Conservation (phyloP, 805 yeast species). For the Hanseniaspora valbyensis region DNA sequence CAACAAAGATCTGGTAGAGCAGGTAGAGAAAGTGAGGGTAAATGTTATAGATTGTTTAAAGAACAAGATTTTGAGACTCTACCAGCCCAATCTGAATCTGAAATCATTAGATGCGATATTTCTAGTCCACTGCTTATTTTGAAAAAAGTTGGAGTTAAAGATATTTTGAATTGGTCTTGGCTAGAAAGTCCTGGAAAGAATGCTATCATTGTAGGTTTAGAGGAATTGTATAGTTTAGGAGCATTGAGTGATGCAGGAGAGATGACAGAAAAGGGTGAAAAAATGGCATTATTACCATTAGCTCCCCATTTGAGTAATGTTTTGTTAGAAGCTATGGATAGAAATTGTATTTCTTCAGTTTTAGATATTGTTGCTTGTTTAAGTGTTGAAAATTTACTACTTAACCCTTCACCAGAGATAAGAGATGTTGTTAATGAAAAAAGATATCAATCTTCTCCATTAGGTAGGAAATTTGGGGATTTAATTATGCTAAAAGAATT, state of each 20-base stretch:
- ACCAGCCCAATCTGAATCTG: constrained; percentile 80
- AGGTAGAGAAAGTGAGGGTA: constrained; percentile 94
- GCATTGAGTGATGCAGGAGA: constrained; percentile 70
- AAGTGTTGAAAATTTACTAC: constrained; percentile 77
- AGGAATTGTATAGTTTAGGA: constrained; percentile 62
- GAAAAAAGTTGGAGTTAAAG: constrained; percentile 72
- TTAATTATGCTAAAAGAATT: constrained; percentile 70
- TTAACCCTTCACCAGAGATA: constrained; percentile 67
- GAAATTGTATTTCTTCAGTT: constrained; percentile 48
- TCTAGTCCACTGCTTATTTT: constrained; percentile 74
- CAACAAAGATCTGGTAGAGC: constrained; percentile 96
- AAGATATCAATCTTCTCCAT: constrained; percentile 55
- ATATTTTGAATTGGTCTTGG: constrained; percentile 84
- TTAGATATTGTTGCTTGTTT: constrained; percentile 86
- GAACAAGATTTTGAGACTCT: constrained; percentile 57
- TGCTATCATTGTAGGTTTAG: constrained; percentile 63
- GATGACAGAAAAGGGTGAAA: constrained; percentile 67
- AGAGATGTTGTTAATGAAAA: constrained; percentile 77
- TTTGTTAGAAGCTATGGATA: constrained; percentile 54
- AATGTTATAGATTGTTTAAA: constrained; percentile 72
- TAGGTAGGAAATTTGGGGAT: constrained; percentile 73
- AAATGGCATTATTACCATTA: constrained; percentile 81
- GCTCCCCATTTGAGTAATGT: constrained; percentile 90
- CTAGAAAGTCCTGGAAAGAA: constrained; percentile 78
- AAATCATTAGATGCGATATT: constrained; percentile 76